Percentiles rank a stretch among this genome's conserved stretches.
These are phyloP conservation scores for Neonectria hederae DNA, from an alignment of 2,329 filamentous ascomycete species.

Conservation along the genomic window DNA sequence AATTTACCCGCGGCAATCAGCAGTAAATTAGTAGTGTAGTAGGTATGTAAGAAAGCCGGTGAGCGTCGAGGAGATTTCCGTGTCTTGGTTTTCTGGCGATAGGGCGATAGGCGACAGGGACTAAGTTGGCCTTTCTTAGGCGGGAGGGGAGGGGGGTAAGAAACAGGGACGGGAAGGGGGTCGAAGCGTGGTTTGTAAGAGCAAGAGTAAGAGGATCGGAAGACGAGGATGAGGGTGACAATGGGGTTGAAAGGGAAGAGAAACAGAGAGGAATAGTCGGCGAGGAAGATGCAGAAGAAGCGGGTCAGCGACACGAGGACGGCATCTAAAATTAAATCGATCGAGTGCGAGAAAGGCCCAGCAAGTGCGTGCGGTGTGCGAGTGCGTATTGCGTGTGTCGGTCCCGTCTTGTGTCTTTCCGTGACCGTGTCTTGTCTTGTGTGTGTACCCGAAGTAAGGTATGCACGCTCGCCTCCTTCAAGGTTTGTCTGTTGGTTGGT, in stretches of 20 bases:
- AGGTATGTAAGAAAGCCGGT: conserved; percentile 18
- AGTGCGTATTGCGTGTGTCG: neutral
- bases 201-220: conserved; percentile 15
- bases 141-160: conserved; percentile 7
- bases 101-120: conserved; percentile 18
- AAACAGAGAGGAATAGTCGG: conserved; percentile 18
- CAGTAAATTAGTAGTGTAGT: conserved; percentile 13
- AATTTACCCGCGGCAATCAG: conserved; percentile 23
- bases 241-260: conserved; percentile 21
- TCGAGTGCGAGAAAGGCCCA: conserved; percentile 3
- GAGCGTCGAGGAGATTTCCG: conserved; percentile 21
- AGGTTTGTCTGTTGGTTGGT: neutral
- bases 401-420: neutral
- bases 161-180: conserved; percentile 1
- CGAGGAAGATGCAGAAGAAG: conserved; percentile 29
- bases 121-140: conserved; percentile 11
- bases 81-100: conserved; percentile 21
- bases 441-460: neutral
- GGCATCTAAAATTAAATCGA: conserved; percentile 35
- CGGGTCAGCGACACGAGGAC: conserved; percentile 34
- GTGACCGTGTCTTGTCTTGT: neutral
- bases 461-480: neutral
- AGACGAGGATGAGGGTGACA: conserved; percentile 10
- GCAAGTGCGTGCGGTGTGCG: neutral
- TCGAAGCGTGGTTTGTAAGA: conserved; percentile 17